Evolutionary conservation across 805 yeast genomes (phyloP).

Genomic region (Millerozyma miso): DNA sequence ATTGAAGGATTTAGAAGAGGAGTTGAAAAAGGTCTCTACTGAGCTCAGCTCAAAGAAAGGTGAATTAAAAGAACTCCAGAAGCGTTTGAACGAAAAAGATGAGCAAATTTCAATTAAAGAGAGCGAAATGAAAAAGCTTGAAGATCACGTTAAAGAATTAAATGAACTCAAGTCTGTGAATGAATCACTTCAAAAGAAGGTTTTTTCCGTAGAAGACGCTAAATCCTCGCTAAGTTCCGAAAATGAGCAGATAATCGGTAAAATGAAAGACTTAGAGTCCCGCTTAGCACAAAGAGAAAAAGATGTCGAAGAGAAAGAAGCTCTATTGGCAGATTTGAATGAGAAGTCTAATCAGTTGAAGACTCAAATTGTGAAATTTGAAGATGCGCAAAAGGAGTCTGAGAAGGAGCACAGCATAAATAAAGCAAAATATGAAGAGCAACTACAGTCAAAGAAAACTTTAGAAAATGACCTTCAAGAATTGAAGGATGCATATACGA

Average conservation of each 20-base stretch:
- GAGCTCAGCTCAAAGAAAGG: not conserved
- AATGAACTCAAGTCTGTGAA: not conserved
- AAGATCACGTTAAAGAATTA: not conserved
- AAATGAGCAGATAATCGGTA: not conserved
- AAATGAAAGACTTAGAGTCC: not conserved
- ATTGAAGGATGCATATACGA: not conserved
- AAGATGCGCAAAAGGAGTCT: not conserved
- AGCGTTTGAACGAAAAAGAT: not conserved
- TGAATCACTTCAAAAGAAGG: not conserved
- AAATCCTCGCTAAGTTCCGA: not conserved
- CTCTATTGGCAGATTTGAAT: not conserved
- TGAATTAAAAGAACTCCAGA: not conserved
- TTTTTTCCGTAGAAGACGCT: not conserved
- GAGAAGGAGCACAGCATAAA: not conserved
- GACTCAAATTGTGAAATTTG: not conserved
- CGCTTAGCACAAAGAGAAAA: not conserved
- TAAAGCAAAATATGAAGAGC: not conserved
- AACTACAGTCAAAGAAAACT: not conserved
- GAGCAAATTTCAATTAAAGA: not conserved
- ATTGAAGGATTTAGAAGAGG: not conserved
- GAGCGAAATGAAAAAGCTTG: not conserved
- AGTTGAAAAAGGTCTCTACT: not conserved
- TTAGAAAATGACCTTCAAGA: not conserved
- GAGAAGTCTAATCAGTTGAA: not conserved
- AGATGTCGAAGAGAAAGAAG: conserved; percentile 1